Conservation (phyloP, 2,329 filamentous ascomycete genomes). For the Graphilbum fragrans region DNA sequence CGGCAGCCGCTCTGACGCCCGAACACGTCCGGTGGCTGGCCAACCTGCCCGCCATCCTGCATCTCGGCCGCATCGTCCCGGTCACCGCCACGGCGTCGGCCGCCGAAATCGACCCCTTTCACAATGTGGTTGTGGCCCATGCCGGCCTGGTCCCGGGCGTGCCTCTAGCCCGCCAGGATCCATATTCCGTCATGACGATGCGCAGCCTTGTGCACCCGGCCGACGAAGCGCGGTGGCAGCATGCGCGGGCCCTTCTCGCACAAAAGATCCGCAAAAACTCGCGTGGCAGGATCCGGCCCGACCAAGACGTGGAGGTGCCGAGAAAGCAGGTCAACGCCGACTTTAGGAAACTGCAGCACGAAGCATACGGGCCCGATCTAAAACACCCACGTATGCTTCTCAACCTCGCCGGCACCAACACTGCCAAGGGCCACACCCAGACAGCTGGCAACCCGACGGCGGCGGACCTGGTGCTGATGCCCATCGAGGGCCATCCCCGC, state of each 20-base stretch:
- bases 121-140: slow-evolving; percentile 64
- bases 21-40: slow-evolving; percentile 59
- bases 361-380: slow-evolving; percentile 7
- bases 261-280: slow-evolving; percentile 15
- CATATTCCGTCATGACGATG: slow-evolving; percentile 86
- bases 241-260: slow-evolving; percentile 22
- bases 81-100: slow-evolving; percentile 16
- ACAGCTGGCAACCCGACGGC: not conserved
- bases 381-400: slow-evolving; percentile 6
- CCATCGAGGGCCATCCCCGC: slow-evolving; percentile 24
- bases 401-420: not conserved
- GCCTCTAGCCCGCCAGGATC: slow-evolving; percentile 56
- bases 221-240: slow-evolving; percentile 34
- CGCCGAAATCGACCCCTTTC: slow-evolving; percentile 11
- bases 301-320: slow-evolving; percentile 8
- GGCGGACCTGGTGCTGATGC: slow-evolving; percentile 15
- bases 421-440: not conserved
- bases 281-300: slow-evolving; percentile 7
- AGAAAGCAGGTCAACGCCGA: slow-evolving; percentile 10
- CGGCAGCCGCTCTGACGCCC: slow-evolving; percentile 36
- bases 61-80: slow-evolving; percentile 44
- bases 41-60: slow-evolving; percentile 64
- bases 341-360: slow-evolving; percentile 8
- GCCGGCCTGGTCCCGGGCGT: slow-evolving; percentile 73
- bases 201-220: slow-evolving; percentile 55